Percentiles rank a stretch among this genome's conserved stretches.
These are phyloP conservation scores for Tilletiopsis washingtonensis DNA, from an alignment of 1,284 basidiomycete genomes.

Conservation along the genomic window DNA sequence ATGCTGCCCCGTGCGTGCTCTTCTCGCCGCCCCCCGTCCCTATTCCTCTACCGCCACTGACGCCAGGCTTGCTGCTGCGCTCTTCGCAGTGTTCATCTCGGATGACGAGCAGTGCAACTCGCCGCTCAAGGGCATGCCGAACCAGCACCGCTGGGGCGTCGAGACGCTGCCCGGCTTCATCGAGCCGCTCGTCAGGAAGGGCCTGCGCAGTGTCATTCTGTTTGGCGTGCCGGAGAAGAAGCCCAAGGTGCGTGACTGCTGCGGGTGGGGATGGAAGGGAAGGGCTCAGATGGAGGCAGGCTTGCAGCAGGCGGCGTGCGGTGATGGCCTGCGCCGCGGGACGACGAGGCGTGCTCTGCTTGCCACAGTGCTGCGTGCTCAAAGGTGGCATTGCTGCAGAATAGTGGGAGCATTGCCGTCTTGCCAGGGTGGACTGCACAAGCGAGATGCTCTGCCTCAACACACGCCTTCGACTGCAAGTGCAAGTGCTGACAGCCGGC, in stretches of 20 bases:
- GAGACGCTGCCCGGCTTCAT: conserved; percentile 84
- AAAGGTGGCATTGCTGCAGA: no score
- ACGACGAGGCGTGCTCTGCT: not conserved
- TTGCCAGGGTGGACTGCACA: no score
- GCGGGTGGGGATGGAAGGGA: no score
- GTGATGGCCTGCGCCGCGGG: no score
- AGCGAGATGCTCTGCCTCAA: no score
- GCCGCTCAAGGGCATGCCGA: conserved; percentile 35
- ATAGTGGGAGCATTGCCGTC: no score
- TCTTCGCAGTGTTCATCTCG: conserved; percentile 35
- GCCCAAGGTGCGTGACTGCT: conserved; percentile 62
- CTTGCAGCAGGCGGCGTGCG: no score
- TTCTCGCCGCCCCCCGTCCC: not conserved
- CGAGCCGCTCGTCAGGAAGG: conserved; percentile 77
- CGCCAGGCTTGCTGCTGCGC: not conserved
- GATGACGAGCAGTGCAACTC: conserved; percentile 33
- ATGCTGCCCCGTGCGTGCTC: conserved; percentile 38
- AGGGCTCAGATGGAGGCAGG: no score
- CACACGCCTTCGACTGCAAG: no score
- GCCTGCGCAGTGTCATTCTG: conserved; percentile 81
- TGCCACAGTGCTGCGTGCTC: not conserved
- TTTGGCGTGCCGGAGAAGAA: conserved; percentile 88
- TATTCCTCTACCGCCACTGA: not conserved
- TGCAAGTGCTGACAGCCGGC: no score
- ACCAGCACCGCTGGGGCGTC: conserved; percentile 66